phyloP scores from a whole-genome alignment of 2,329 filamentous ascomycete genomes.

The Venturia asperata region DNA sequence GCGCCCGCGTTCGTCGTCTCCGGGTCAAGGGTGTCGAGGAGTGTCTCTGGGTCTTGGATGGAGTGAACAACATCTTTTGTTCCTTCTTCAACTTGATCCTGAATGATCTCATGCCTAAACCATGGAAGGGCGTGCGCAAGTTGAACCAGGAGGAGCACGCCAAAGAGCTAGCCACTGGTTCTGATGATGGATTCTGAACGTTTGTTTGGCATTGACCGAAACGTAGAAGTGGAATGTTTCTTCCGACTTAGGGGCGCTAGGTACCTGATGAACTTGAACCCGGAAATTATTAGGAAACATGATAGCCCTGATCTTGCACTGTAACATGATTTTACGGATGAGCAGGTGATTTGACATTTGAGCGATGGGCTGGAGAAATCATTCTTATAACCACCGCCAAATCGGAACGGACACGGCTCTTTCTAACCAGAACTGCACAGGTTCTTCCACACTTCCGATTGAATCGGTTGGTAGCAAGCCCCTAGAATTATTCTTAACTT shows the following conservation, averaged over 20 bases:
- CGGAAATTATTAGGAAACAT: background rate
- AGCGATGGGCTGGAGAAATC: background rate
- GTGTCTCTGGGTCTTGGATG: slow-evolving; percentile 22
- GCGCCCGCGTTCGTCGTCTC: slow-evolving; percentile 25
- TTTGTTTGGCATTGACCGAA: background rate
- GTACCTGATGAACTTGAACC: background rate
- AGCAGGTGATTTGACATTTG: background rate
- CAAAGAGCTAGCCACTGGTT: background rate
- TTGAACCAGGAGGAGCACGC: background rate
- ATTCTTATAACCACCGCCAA: background rate
- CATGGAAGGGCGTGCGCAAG: background rate
- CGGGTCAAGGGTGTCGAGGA: slow-evolving; percentile 26
- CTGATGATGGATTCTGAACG: background rate
- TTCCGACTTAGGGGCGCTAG: background rate
- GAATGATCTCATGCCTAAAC: slow-evolving; percentile 14
- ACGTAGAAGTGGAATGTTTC: background rate
- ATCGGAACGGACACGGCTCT: background rate
- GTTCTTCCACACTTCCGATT: background rate
- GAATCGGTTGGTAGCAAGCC: background rate
- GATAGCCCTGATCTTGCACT: background rate
- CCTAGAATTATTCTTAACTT: background rate
- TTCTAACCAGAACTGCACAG: background rate
- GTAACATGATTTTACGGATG: background rate
- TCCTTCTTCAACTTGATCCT: slow-evolving; percentile 18
- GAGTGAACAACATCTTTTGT: slow-evolving; percentile 8